Percentiles rank a stretch among this genome's conserved stretches.
Evolutionary conservation across 768 basidiomycete species (phyloP).

Genomic region (Terana coerulea): DNA sequence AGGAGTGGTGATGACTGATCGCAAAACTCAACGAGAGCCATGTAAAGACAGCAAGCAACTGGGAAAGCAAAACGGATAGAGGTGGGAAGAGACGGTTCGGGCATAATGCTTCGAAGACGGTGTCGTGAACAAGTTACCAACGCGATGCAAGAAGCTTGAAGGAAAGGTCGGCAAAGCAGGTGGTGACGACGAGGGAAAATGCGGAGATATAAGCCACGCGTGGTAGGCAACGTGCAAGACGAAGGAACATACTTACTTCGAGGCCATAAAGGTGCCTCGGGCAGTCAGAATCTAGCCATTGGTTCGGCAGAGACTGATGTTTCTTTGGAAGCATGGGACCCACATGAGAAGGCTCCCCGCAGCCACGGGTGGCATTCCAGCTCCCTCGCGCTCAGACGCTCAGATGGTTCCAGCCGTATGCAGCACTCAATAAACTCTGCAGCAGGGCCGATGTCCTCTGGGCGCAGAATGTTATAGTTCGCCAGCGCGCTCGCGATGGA

Average conservation of each 20-base stretch:
- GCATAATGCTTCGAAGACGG: too few relatives aligned
- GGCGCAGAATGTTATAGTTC: neutral
- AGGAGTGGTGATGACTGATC: too few relatives aligned
- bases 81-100: too few relatives aligned
- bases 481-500: neutral
- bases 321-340: neutral
- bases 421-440: slow-evolving; percentile 6
- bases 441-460: neutral
- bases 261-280: too few relatives aligned
- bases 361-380: slow-evolving; percentile 1
- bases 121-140: too few relatives aligned
- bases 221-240: neutral
- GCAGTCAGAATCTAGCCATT: neutral
- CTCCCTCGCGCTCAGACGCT: slow-evolving; percentile 1
- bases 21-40: too few relatives aligned
- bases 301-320: neutral
- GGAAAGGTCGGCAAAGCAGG: too few relatives aligned
- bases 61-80: too few relatives aligned
- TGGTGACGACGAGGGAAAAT: neutral
- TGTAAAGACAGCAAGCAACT: too few relatives aligned
- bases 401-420: slow-evolving; percentile 2
- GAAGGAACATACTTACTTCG: too few relatives aligned
- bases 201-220: neutral
- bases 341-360: neutral
- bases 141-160: too few relatives aligned